phyloP scores from a whole-genome alignment of 257 asterid species.

The Solanum chiquidenum region DNA sequence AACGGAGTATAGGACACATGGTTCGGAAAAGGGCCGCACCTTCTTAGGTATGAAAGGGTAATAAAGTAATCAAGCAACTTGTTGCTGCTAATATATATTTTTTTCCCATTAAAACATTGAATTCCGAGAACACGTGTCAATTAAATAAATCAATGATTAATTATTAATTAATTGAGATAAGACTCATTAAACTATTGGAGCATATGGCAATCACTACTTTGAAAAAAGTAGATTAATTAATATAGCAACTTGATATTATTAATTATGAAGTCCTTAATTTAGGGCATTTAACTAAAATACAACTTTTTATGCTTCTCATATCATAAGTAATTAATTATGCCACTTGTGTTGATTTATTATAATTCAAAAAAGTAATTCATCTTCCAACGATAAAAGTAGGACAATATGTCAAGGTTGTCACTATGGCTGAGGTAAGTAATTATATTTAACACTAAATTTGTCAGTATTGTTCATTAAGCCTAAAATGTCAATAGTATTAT shows the following conservation, averaged over 20 bases:
- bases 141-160: not conserved
- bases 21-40: not conserved
- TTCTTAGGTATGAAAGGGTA: not conserved
- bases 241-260: not conserved
- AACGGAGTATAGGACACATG: rapidly evolving
- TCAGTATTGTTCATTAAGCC: not conserved
- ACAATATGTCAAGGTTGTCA: not conserved
- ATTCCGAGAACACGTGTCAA: not conserved
- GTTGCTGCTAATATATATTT: not conserved
- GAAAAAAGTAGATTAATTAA: not conserved
- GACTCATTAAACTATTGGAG: not conserved
- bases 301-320: not conserved
- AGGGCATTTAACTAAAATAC: no score
- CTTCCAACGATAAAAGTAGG: not conserved
- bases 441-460: not conserved
- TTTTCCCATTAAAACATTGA: not conserved
- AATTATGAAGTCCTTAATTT: not conserved
- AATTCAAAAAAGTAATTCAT: not conserved
- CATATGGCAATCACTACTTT: not conserved
- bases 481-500: not conserved
- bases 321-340: not conserved
- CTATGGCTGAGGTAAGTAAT: not conserved
- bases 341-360: not conserved
- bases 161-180: not conserved
- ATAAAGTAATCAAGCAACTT: not conserved